Base-by-base conservation (phyloP, 306 rosid species). In the Amphicarpaea edgeworthii region DNA sequence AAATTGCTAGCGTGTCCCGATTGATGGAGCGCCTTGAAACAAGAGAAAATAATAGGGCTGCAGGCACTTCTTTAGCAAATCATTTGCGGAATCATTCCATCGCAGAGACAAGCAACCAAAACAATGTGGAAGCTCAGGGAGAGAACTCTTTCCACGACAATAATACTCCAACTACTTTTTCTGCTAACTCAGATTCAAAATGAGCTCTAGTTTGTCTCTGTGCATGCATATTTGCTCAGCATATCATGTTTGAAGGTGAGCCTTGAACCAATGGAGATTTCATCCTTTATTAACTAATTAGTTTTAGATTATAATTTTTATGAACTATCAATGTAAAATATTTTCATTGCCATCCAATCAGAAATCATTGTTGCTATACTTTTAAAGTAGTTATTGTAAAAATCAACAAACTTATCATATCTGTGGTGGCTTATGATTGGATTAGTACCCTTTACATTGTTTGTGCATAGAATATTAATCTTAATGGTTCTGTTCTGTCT, bases 201-300 rank as follows among this genome's bases (percentile, higher is more conserved):
- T 90, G 72, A 87, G 76, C 55, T 76, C 61, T 68, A 53, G 8
- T 68, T 58, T 79, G 73, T 68, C 67, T 82, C 84, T 40, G 85
- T 81, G 23, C 70, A 46, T 77, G 87, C 86, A 85, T 90, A 90
- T 84, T 73, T 77, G 78, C 86, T 87, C 90, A 87, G 87, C 92
- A 77, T 87, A 79, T 85, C 88, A 79, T 85, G 73, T 84, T 84
- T 86, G 84, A 75, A 92, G 96, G 96, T 90, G 78, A 85, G 81
- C 51, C 32, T 34, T 23, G 4, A 50, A 38, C 54, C 51, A 54
- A 41, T 67, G 32, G 3, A 50, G 19, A 24, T 43, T 53, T 41
- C 30, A n/a, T 65, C 75, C 51, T 45, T 60, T 23, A 10, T 41
- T 30, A 45, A 73, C 71, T 32, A 45, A 42, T 20, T 1, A 24